A percentile compares a stretch with the other conserved stretches of the same genome.
Conservation (phyloP, 2,329 filamentous ascomycete genomes). For the Clarireedia hainanense region DNA sequence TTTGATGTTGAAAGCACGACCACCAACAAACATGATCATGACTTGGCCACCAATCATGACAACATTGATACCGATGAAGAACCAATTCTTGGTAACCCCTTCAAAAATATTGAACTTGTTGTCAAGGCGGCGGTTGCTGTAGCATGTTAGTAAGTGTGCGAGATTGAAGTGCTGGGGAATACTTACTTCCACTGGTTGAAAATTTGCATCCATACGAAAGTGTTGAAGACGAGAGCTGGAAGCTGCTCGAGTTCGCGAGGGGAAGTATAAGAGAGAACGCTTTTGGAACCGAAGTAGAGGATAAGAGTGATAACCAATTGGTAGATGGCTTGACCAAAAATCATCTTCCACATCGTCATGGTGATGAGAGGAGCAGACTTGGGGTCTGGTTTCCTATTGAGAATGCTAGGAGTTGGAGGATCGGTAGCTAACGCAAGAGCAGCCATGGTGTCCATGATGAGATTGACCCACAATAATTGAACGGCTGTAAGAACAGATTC, state of each 20-base stretch:
- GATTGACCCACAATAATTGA: constrained; percentile 74
- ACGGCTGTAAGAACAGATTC: constrained; percentile 68
- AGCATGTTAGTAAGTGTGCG: constrained; percentile 19
- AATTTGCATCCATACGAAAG: constrained; percentile 99
- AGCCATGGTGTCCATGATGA: constrained; percentile 81
- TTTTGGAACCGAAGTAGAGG: constrained; percentile 66
- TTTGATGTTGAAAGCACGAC: constrained; percentile 58
- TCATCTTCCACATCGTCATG: constrained; percentile 98
- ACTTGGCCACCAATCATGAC: constrained; percentile 87
- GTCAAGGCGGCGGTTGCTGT: constrained; percentile 79
- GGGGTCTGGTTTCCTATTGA: constrained; percentile 66
- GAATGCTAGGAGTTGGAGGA: constrained; percentile 58
- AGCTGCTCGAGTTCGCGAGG: constrained; percentile 45
- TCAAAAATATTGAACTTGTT: constrained; percentile 96
- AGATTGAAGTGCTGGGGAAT: constrained; percentile 9
- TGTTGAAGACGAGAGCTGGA: constrained; percentile 87
- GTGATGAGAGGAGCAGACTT: constrained; percentile 75
- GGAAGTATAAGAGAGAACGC: constrained; percentile 50
- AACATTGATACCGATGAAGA: constrained; percentile 78
- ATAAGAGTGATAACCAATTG: constrained; percentile 74
- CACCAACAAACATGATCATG: constrained; percentile 83
- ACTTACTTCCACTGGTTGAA: constrained; percentile 95
- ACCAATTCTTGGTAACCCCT: constrained; percentile 74
- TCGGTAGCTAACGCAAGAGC: constrained; percentile 70
- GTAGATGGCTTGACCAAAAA: constrained; percentile 84